Base-by-base conservation (phyloP, 305 asterid genomes). In the Fraxinus floribunda region DNA sequence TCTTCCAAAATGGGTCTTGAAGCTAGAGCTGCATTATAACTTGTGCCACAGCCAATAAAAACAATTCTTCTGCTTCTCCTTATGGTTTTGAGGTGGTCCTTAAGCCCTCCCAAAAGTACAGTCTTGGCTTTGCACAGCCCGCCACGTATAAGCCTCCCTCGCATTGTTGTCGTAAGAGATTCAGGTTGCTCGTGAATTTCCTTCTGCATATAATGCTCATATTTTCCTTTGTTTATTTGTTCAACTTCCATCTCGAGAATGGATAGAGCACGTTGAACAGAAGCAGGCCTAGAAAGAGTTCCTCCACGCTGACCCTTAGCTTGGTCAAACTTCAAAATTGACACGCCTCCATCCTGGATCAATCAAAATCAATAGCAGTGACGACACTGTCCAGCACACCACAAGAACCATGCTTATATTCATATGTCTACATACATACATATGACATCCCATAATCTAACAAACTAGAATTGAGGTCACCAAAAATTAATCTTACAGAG, bases 131-230 rank as follows among this genome's bases (percentile, higher is more conserved):
- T 95, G 89, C 93, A 88, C 32, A 95, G 88, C 80, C 99, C 97
- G 85, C 97, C 99, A 36, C 95, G 96, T 83, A 94, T 87, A 84
- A 95, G 94, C 89, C 99, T 89, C 81, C 99, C 99, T 88, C 98
- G 87, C 99, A 95, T 94, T 78, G 99, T 95, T 20, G 98, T 95
- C 26, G 88, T 95, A 74, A 95, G 88, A 75, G 99, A 95, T 86
- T 94, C 98, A 36, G 99, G 94, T 83, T 95, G 99, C 87, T 95
- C 99, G 5, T 95, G 99, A 86, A 95, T 95, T 87, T 95, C 99
- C 86, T 95, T 95, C 90, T 95, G 98, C 99, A 95, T 95, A 88
- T 95, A 95, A 86, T 95, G 98, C 84, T 95, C 96, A 78, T 94
- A 95, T 66, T 91, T 95, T 57, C 99, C 99, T 91, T 95, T 95